phyloP scores from a whole-genome alignment of 2,329 filamentous ascomycete species.

The Alternaria rosae region DNA sequence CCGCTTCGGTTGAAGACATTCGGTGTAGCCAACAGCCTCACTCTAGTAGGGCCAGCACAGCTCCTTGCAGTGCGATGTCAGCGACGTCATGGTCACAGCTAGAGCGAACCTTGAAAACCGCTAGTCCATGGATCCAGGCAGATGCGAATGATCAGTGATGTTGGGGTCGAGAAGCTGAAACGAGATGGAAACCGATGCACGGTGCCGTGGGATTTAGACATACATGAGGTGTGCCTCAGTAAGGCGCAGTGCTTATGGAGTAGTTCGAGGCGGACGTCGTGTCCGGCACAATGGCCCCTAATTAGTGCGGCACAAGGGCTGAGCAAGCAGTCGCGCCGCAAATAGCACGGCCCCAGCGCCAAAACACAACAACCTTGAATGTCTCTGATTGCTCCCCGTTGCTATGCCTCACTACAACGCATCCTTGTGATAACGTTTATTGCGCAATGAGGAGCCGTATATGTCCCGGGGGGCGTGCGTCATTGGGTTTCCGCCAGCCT shows the following conservation, averaged over 20 bases:
- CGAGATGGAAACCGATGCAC: neutral
- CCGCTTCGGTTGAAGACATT: neutral
- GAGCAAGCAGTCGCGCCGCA: conserved; percentile 7
- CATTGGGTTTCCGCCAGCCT: neutral
- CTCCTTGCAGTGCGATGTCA: neutral
- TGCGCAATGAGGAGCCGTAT: neutral
- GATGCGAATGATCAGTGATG: neutral
- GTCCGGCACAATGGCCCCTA: conserved; percentile 2
- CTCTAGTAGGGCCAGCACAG: neutral
- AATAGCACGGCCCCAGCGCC: conserved; percentile 10
- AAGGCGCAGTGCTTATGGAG: conserved; percentile 6
- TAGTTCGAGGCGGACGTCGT: neutral
- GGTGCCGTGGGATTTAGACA: neutral
- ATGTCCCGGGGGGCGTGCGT: neutral
- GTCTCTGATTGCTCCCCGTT: conserved; percentile 2
- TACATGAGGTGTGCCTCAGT: neutral
- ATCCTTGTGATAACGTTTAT: neutral
- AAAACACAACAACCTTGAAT: conserved; percentile 4
- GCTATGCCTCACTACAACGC: neutral
- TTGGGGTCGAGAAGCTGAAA: neutral
- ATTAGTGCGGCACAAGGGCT: conserved; percentile 5
- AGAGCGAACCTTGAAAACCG: neutral
- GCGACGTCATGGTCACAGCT: neutral
- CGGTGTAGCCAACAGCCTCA: conserved; percentile 1
- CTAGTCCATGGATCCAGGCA: neutral